Conservation (phyloP, 225 moss, liverwort and hornwort genomes). For the Anthoceros angustus region DNA sequence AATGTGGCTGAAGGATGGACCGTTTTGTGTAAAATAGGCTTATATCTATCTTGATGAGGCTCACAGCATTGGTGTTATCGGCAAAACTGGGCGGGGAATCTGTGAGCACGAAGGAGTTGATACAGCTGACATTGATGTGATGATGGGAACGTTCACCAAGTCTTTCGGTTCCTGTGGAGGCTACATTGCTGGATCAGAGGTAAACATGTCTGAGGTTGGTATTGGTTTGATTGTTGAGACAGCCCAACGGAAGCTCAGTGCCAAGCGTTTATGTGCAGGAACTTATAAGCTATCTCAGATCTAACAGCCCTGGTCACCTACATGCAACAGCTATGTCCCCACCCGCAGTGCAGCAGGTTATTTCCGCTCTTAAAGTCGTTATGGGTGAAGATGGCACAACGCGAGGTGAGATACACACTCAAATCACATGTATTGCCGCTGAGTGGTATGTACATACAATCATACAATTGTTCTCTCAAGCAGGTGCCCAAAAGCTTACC, state of each 20-base stretch:
- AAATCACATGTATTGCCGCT: background rate
- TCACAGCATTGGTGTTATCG: constrained; percentile 95
- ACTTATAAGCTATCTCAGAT: constrained; percentile 54
- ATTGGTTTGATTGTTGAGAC: background rate
- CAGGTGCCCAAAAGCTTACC: constrained; percentile 72
- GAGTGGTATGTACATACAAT: too few species aligned
- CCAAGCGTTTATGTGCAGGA: constrained; percentile 33
- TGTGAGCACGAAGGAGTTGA: constrained; percentile 92
- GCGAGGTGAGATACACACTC: constrained; percentile 38
- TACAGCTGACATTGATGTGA: constrained; percentile 69
- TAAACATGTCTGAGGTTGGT: constrained; percentile 15
- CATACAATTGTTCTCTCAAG: background rate
- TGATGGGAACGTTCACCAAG: constrained; percentile 99
- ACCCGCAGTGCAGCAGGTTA: constrained; percentile 89
- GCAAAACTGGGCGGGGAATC: constrained; percentile 73
- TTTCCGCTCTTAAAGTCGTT: constrained; percentile 73
- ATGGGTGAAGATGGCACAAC: constrained; percentile 67
- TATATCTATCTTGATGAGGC: constrained; percentile 87
- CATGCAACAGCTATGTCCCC: constrained; percentile 92
- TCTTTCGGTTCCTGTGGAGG: constrained; percentile 97
- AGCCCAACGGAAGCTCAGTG: background rate
- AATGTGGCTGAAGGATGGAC: too few species aligned
- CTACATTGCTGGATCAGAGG: constrained; percentile 93
- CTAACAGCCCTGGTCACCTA: constrained; percentile 60
- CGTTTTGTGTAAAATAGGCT: constrained; percentile 37